A percentile compares a stretch with the other conserved stretches of the same genome.
Evolutionary conservation across 768 basidiomycete species (phyloP).

Genomic region (Tremella yokohamensis): DNA sequence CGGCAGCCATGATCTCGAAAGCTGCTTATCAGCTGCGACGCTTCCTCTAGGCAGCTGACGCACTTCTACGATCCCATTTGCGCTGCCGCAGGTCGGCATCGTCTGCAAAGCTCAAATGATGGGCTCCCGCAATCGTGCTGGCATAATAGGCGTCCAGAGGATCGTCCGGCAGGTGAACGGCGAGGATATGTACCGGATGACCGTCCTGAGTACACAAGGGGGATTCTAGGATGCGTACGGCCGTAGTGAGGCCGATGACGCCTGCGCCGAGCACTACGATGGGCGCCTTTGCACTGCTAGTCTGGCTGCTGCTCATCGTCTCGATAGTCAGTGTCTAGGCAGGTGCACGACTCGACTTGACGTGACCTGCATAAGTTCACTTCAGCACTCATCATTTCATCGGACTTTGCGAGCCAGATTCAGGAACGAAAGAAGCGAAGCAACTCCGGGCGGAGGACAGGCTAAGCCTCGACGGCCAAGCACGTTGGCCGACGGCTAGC

Average conservation of each 20-base stretch:
- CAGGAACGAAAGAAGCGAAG: too few relatives aligned
- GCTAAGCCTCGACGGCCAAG: too few relatives aligned
- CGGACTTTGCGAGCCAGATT: too few relatives aligned
- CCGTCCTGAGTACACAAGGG: background rate
- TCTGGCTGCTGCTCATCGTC: background rate
- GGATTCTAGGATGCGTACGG: conserved; percentile 42
- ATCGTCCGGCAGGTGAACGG: conserved; percentile 46
- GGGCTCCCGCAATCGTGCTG: conserved; percentile 46
- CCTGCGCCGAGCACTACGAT: conserved; percentile 50
- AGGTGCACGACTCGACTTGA: too few relatives aligned
- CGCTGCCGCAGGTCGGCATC: conserved; percentile 44
- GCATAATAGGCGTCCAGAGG: conserved; percentile 39
- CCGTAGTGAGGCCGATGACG: conserved; percentile 51
- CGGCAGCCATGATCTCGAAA: conserved; percentile 44
- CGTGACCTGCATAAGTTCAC: too few relatives aligned
- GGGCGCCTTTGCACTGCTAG: conserved; percentile 7
- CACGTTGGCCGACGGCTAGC: too few relatives aligned
- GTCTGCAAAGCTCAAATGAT: conserved; percentile 51
- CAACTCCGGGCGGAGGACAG: too few relatives aligned
- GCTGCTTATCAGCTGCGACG: conserved; percentile 18
- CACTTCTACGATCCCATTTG: conserved; percentile 10
- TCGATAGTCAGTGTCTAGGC: too few relatives aligned
- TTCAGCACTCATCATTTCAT: too few relatives aligned
- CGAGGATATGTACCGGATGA: conserved; percentile 43
- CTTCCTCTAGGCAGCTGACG: background rate